Conservation (phyloP, 352 stramenopile genomes). For the Phytophthora tentaculata region DNA sequence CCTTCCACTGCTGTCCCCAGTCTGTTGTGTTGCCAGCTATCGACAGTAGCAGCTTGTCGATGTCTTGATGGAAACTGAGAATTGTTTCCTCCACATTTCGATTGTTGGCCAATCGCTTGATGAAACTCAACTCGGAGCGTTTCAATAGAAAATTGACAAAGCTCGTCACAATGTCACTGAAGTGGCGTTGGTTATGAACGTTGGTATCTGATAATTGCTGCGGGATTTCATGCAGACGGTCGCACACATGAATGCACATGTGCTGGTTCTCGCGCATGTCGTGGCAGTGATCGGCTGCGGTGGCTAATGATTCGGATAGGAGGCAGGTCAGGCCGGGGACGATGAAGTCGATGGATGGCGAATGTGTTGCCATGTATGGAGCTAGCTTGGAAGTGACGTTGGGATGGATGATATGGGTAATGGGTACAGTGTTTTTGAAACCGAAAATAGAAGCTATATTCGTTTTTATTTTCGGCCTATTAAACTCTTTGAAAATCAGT, state of each 20-base stretch:
- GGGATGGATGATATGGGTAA: too few relatives aligned
- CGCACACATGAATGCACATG: slow-evolving; percentile 3
- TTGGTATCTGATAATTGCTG: not conserved
- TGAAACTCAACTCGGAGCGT: slow-evolving; percentile 4
- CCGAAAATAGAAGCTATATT: too few relatives aligned
- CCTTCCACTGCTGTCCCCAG: too few relatives aligned
- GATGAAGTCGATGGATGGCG: too few relatives aligned
- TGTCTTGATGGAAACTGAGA: slow-evolving; percentile 4
- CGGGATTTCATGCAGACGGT: not conserved
- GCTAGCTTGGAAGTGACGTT: too few relatives aligned
- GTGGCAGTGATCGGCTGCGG: not conserved
- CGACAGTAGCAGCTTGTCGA: not conserved
- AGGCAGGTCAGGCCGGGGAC: too few relatives aligned
- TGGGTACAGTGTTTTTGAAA: too few relatives aligned
- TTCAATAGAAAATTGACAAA: slow-evolving; percentile 8
- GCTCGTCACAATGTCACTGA: not conserved
- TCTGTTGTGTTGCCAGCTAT: not conserved
- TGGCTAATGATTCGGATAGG: not conserved
- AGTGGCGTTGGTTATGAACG: too few relatives aligned
- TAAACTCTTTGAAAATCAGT: too few relatives aligned
- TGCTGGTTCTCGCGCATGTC: slow-evolving; percentile 4
- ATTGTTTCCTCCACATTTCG: slow-evolving; percentile 4
- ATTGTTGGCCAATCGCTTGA: slow-evolving; percentile 8
- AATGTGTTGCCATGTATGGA: too few relatives aligned
- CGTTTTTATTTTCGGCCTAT: too few relatives aligned